A percentile compares a stretch with the other conserved stretches of the same genome.
These are phyloP conservation scores for Suillus spraguei DNA, from an alignment of 768 basidiomycete genomes.

Conservation along the genomic window DNA sequence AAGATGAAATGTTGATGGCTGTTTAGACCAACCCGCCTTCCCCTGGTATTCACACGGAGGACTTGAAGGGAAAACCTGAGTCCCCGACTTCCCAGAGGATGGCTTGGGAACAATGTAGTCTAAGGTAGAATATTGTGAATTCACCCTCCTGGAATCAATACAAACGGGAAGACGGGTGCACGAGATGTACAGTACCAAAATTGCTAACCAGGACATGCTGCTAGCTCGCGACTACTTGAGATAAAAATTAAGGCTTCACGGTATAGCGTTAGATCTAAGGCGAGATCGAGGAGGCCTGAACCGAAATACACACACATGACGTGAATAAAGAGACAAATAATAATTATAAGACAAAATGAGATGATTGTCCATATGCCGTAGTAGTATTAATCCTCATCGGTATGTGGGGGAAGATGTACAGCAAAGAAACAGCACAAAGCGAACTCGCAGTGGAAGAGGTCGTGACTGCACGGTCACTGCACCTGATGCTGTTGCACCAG, in stretches of 20 bases:
- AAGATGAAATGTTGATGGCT: background rate
- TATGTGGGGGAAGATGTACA: background rate
- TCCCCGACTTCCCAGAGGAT: too few species aligned
- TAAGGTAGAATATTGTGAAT: too few species aligned
- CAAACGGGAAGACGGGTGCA: too few species aligned
- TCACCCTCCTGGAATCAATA: too few species aligned
- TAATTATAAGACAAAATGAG: background rate
- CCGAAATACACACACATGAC: too few species aligned
- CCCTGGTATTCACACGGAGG: slow-evolving; percentile 14
- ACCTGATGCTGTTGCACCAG: background rate
- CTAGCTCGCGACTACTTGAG: too few species aligned
- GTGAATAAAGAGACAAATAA: background rate
- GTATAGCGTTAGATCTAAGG: too few species aligned
- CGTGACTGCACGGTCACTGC: background rate
- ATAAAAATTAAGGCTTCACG: too few species aligned
- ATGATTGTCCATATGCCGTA: background rate
- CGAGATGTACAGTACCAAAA: too few species aligned
- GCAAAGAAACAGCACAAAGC: background rate
- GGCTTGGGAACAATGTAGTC: too few species aligned
- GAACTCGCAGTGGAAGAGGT: background rate
- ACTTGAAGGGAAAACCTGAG: background rate
- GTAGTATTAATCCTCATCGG: background rate
- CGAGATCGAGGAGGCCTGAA: too few species aligned
- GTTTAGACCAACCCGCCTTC: slow-evolving; percentile 12
- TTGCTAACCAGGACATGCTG: too few species aligned